Conservation (phyloP, 352 stramenopile species). For the Phytophthora quininea region DNA sequence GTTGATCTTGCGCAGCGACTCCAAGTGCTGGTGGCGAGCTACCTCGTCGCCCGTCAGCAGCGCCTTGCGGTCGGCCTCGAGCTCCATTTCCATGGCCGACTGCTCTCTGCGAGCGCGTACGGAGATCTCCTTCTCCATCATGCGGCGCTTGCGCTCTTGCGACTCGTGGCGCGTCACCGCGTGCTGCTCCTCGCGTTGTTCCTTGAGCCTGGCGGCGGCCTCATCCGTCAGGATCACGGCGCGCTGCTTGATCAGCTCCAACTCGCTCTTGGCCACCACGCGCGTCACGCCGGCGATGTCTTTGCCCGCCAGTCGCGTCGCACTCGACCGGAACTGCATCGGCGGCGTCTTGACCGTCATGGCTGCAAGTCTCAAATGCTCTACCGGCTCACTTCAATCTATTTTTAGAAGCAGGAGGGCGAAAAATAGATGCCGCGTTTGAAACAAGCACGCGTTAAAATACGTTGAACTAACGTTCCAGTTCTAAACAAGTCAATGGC, state of each 20-base stretch:
- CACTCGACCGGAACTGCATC: conserved; percentile 38
- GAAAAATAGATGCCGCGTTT: conserved; percentile 15
- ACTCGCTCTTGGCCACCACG: conserved; percentile 36
- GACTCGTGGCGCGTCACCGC: conserved; percentile 56
- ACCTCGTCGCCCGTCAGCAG: conserved; percentile 72
- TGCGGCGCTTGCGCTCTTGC: conserved; percentile 69
- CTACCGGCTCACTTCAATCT: neutral
- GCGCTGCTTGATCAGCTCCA: conserved; percentile 63
- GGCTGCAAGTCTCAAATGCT: neutral
- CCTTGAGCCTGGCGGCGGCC: conserved; percentile 41
- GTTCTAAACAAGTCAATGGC: conserved; percentile 29
- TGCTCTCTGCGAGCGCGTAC: conserved; percentile 71
- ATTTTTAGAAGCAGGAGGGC: conserved; percentile 11
- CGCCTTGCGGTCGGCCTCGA: conserved; percentile 66
- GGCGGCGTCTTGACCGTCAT: conserved; percentile 32
- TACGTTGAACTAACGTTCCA: neutral
- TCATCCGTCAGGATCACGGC: conserved; percentile 65
- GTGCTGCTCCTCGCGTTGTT: conserved; percentile 50
- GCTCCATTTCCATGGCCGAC: conserved; percentile 73
- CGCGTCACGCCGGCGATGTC: conserved; percentile 62
- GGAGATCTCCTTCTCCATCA: conserved; percentile 81
- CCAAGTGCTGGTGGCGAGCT: conserved; percentile 61
- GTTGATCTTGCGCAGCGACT: conserved; percentile 71
- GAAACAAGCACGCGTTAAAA: neutral
- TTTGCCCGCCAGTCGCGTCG: conserved; percentile 56